phyloP scores from a whole-genome alignment of 495 filamentous ascomycete genomes.

The Lepidopterella palustris region DNA sequence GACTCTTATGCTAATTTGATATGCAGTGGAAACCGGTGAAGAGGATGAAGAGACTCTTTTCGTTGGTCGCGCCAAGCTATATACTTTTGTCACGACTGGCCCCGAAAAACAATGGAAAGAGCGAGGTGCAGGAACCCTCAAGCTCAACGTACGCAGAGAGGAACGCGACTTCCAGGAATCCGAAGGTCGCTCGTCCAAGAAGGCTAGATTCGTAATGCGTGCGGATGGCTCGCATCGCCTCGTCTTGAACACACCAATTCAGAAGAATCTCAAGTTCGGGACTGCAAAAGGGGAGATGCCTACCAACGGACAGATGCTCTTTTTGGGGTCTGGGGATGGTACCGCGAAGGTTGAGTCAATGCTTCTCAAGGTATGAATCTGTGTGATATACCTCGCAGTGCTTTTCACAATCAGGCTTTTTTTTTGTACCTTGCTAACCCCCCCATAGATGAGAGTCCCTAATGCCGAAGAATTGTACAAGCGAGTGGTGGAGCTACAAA shows the following conservation, averaged over 20 bases:
- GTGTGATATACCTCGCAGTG: background rate
- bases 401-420: background rate
- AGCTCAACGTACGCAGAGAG: slow-evolving; percentile 53
- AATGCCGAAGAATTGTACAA: slow-evolving; percentile 28
- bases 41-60: slow-evolving; percentile 56
- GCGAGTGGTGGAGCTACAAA: slow-evolving; percentile 28
- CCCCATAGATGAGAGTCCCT: slow-evolving; percentile 21
- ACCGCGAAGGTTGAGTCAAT: slow-evolving; percentile 32
- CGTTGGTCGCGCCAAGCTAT: slow-evolving; percentile 70
- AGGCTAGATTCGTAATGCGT: slow-evolving; percentile 71
- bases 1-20: background rate
- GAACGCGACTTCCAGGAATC: background rate
- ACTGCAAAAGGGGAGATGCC: slow-evolving; percentile 48
- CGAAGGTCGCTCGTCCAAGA: background rate
- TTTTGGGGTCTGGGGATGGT: slow-evolving; percentile 29
- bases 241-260: slow-evolving; percentile 74
- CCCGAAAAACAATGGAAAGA: slow-evolving; percentile 68
- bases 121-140: slow-evolving; percentile 72
- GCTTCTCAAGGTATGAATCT: slow-evolving; percentile 59
- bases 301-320: slow-evolving; percentile 47
- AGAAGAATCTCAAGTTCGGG: slow-evolving; percentile 65
- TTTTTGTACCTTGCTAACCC: background rate
- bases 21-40: slow-evolving; percentile 66
- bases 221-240: slow-evolving; percentile 80
- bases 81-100: slow-evolving; percentile 44